Percentiles rank a stretch among this genome's conserved stretches.
These are phyloP conservation scores for Kregervanrija fluxuum DNA, from an alignment of 805 yeast genomes.

Conservation along the genomic window DNA sequence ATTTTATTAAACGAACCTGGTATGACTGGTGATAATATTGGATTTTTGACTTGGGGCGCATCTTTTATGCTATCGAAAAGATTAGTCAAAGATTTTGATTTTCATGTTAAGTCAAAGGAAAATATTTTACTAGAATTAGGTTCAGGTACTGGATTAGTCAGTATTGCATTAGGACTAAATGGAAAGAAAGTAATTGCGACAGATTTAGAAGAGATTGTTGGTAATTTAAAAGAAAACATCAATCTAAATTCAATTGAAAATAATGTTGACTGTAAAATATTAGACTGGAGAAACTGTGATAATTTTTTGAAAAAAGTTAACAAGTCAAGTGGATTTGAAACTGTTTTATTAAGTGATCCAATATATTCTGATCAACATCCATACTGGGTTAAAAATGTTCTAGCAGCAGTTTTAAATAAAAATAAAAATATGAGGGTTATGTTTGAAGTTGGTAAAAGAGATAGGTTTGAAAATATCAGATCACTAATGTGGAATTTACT, in stretches of 20 bases:
- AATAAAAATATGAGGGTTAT: slow-evolving; percentile 39
- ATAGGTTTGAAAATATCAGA: slow-evolving; percentile 59
- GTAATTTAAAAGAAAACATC: slow-evolving; percentile 57
- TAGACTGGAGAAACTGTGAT: slow-evolving; percentile 75
- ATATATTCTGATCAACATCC: slow-evolving; percentile 84
- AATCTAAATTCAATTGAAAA: slow-evolving; percentile 36
- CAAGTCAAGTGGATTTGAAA: slow-evolving; percentile 10
- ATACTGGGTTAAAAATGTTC: slow-evolving; percentile 54
- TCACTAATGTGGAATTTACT: slow-evolving; percentile 51
- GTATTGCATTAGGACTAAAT: slow-evolving; percentile 55
- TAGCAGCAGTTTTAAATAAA: slow-evolving; percentile 37
- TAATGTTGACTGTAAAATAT: slow-evolving; percentile 27
- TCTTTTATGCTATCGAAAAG: slow-evolving; percentile 61
- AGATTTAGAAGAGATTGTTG: slow-evolving; percentile 71
- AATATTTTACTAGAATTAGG: slow-evolving; percentile 69
- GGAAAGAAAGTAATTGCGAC: slow-evolving; percentile 53
- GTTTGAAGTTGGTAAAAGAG: slow-evolving; percentile 71
- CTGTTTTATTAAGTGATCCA: slow-evolving; percentile 75
- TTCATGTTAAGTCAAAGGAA: background rate
- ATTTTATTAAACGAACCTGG: slow-evolving; percentile 69
- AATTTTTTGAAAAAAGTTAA: slow-evolving; percentile 17
- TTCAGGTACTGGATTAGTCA: slow-evolving; percentile 89
- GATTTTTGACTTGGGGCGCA: slow-evolving; percentile 96
- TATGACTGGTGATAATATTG: slow-evolving; percentile 77
- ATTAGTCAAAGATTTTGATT: slow-evolving; percentile 27